Evolutionary conservation across 1,139 yeast species (phyloP).

Genomic region (Geotrichum fermentans): DNA sequence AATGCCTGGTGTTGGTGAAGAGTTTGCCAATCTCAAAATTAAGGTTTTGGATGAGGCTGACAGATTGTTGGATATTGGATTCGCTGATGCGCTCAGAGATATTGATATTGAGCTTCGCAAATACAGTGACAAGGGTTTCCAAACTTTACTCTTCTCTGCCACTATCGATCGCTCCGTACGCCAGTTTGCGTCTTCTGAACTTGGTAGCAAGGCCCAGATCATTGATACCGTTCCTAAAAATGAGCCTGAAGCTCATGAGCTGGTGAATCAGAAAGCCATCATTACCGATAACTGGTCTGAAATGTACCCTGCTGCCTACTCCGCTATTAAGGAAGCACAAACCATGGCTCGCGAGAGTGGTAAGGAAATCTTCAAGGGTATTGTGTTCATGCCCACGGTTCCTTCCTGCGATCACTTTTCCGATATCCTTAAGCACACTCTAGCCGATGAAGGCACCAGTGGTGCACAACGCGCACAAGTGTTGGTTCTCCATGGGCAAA

Average conservation of each 20-base stretch:
- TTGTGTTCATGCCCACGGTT: slow-evolving; percentile 78
- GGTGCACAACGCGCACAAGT: slow-evolving; percentile 21
- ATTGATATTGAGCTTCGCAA: slow-evolving; percentile 48
- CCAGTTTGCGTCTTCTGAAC: slow-evolving; percentile 58
- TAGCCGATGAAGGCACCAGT: slow-evolving; percentile 16
- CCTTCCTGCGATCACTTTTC: slow-evolving; percentile 57
- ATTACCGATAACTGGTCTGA: slow-evolving; percentile 44
- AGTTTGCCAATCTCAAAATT: slow-evolving; percentile 53
- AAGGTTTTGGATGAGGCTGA: slow-evolving; percentile 89
- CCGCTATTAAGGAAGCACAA: slow-evolving; percentile 29
- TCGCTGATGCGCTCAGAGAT: slow-evolving; percentile 55
- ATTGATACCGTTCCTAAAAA: slow-evolving; percentile 73
- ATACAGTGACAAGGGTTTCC: slow-evolving; percentile 41
- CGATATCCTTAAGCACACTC: slow-evolving; percentile 33
- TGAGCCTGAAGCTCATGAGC: slow-evolving; percentile 74
- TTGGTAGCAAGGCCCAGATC: slow-evolving; percentile 59
- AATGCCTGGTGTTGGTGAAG: slow-evolving; percentile 43
- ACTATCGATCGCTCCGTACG: slow-evolving; percentile 70
- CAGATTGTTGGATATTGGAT: slow-evolving; percentile 71
- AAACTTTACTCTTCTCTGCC: slow-evolving; percentile 79
- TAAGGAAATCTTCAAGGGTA: slow-evolving; percentile 56
- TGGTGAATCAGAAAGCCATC: slow-evolving; percentile 62
- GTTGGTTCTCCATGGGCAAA: slow-evolving; percentile 59
- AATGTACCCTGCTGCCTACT: slow-evolving; percentile 35
- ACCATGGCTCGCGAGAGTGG: slow-evolving; percentile 23